phyloP scores from a whole-genome alignment of 2,329 filamentous ascomycete genomes.

The Ceratocystis lukuohia region DNA sequence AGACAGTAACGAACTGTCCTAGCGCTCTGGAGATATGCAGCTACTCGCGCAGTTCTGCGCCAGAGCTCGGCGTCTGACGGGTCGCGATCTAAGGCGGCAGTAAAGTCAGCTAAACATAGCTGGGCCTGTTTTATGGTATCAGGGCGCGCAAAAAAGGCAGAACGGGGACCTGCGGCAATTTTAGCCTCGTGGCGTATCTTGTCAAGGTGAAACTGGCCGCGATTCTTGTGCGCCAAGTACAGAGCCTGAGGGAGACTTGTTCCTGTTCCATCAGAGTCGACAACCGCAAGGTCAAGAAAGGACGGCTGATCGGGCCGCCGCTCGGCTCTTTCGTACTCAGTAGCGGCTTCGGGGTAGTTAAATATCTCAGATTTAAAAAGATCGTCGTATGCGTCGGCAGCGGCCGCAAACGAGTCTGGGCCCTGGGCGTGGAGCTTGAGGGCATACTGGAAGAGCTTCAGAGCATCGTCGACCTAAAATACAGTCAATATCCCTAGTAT shows the following conservation, averaged over 20 bases:
- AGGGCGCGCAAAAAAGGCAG: slow-evolving; percentile 28
- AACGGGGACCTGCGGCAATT: slow-evolving; percentile 22
- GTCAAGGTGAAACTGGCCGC: slow-evolving; percentile 85
- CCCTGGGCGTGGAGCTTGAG: slow-evolving; percentile 86
- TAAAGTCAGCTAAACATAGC: slow-evolving; percentile 43
- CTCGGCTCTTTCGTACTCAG: slow-evolving; percentile 66
- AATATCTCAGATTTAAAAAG: slow-evolving; percentile 92
- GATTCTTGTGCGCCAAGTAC: slow-evolving; percentile 89
- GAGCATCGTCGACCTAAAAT: slow-evolving; percentile 70
- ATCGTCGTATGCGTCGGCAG: slow-evolving; percentile 65
- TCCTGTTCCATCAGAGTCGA: slow-evolving; percentile 40
- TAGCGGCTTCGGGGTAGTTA: slow-evolving; percentile 72
- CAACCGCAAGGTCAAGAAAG: slow-evolving; percentile 28
- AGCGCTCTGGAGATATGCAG: slow-evolving; percentile 42
- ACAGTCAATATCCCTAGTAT: not conserved
- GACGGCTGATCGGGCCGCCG: slow-evolving; percentile 35
- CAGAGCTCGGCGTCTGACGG: slow-evolving; percentile 55
- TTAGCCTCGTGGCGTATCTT: slow-evolving; percentile 42
- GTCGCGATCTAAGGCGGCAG: slow-evolving; percentile 47
- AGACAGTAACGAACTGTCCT: slow-evolving; percentile 49
- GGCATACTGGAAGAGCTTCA: slow-evolving; percentile 86
- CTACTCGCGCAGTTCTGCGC: slow-evolving; percentile 46
- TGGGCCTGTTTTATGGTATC: slow-evolving; percentile 29
- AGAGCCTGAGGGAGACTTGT: slow-evolving; percentile 63
- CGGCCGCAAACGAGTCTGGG: slow-evolving; percentile 58